phyloP scores from a whole-genome alignment of 371 early-diverging fungal species.

The Mucor ambiguus region DNA sequence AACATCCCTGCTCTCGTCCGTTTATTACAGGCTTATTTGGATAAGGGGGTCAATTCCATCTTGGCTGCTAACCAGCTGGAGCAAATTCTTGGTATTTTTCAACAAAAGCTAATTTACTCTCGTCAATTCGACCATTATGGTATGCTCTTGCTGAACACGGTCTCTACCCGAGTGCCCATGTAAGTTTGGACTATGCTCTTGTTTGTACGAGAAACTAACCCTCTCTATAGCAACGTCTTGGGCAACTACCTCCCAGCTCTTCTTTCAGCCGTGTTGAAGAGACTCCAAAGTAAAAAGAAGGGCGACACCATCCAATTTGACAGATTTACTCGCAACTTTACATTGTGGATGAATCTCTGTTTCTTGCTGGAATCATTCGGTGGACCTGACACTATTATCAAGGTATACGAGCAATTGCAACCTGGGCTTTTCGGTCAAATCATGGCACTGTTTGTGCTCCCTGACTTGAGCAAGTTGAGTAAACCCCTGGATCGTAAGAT shows the following conservation, averaged over 20 bases:
- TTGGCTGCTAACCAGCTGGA: slow-evolving; percentile 69
- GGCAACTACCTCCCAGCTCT: slow-evolving; percentile 76
- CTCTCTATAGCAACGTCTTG: slow-evolving; percentile 47
- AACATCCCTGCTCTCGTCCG: slow-evolving; percentile 94
- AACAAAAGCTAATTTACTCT: slow-evolving; percentile 87
- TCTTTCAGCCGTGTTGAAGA: slow-evolving; percentile 74
- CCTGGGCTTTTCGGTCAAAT: slow-evolving; percentile 76
- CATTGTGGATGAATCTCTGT: slow-evolving; percentile 75
- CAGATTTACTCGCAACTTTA: slow-evolving; percentile 75
- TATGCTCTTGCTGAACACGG: slow-evolving; percentile 75
- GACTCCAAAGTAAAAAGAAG: slow-evolving; percentile 76
- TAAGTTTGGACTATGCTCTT: slow-evolving; percentile 35
- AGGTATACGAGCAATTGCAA: slow-evolving; percentile 79
- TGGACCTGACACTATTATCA: slow-evolving; percentile 68
- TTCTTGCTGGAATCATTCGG: slow-evolving; percentile 65
- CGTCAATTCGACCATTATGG: slow-evolving; percentile 85
- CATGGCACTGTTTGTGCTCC: slow-evolving; percentile 67
- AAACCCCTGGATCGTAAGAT: slow-evolving; percentile 75
- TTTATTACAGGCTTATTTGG: slow-evolving; percentile 83
- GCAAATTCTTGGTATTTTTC: slow-evolving; percentile 90
- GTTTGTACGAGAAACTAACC: neutral
- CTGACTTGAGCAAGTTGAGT: slow-evolving; percentile 66
- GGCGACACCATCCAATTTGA: slow-evolving; percentile 38
- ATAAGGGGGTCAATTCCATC: slow-evolving; percentile 68
- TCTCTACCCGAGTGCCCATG: slow-evolving; percentile 74